Evolutionary conservation across 805 yeast species (phyloP), one percentile per base, ranked within the genome.

Genomic region (Candida chilensis): DNA sequence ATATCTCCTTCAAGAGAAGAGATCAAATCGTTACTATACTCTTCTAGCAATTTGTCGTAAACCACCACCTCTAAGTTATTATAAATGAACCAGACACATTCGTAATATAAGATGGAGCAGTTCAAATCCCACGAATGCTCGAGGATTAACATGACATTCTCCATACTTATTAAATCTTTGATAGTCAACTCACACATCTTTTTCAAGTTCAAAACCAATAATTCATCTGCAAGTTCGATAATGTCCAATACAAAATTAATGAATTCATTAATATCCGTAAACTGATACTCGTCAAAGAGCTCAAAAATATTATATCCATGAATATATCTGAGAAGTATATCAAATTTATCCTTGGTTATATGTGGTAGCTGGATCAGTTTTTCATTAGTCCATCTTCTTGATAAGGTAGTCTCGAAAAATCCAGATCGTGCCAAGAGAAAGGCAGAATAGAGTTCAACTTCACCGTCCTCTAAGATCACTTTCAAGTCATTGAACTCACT

Each of bases 81-180:
- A 39, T 70, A 74, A 9, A 84, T 60, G 40, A 70, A 81, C 78
- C 85, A 77, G 16, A 78, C 55, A 45, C 94, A 73, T 32, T 72
- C 68, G 29, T 64, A 61, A 36, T 74, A 61, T 21, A 87, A 49
- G 38, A 77, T 71, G 9, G 52, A 47, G 5, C 86, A 81, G 14
- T 65, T 50, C 28, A 66, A 54, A 13, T 54, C 41, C 27, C 64
- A 64, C 0, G 94, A 67, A 42, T 76, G 76, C 9, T 64, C 53
- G 10, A 83, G 44, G 10, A 86, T 44, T 1, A 64, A 34, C 9
- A 73, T 53, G 1, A 79, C 84, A 41, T 81, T 82, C 13, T 79
- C 82, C 8, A 74, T 52, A 15, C 48, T 52, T 13, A 79, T 66
- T 27, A 70, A 69, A 36, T 72, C 78, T 33, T 71, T 67, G 13